Percentiles rank a stretch among this genome's conserved stretches.
These are phyloP conservation scores for Torulaspora indica DNA, from an alignment of 805 yeast genomes.

Conservation along the genomic window DNA sequence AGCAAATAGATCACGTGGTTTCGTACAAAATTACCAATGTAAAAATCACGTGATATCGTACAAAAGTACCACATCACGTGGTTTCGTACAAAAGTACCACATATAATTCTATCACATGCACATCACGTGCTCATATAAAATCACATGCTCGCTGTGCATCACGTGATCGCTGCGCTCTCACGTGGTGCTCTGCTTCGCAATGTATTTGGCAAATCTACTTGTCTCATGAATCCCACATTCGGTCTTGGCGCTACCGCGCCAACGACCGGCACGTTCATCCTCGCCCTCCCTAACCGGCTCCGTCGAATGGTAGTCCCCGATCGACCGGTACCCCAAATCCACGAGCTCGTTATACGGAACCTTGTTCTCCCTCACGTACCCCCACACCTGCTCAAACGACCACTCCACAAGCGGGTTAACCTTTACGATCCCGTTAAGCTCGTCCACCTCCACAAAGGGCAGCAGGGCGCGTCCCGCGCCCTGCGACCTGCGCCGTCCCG, in stretches of 20 bases:
- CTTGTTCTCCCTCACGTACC: conserved; percentile 59
- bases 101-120: too few species aligned
- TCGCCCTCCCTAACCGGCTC: conserved; percentile 85
- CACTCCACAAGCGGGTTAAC: conserved; percentile 86
- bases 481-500: conserved; percentile 87
- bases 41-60: too few species aligned
- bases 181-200: too few species aligned
- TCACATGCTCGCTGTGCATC: too few species aligned
- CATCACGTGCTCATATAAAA: too few species aligned
- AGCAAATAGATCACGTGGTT: too few species aligned
- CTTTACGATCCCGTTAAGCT: conserved; percentile 64
- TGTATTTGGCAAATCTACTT: conserved; percentile 61
- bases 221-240: conserved; percentile 95
- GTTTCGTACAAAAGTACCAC: too few species aligned
- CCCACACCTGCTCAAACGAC: conserved; percentile 67
- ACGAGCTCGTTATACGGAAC: conserved; percentile 85
- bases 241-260: conserved; percentile 89
- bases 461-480: conserved; percentile 76
- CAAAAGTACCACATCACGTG: too few species aligned
- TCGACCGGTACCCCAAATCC: conserved; percentile 82
- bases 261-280: conserved; percentile 94
- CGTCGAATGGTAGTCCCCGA: conserved; percentile 95
- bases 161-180: too few species aligned
- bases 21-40: too few species aligned
- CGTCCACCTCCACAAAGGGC: conserved; percentile 73